Evolutionary conservation across 176 grass and related monocot species (phyloP).

Genomic region (Oryza australiensis): DNA sequence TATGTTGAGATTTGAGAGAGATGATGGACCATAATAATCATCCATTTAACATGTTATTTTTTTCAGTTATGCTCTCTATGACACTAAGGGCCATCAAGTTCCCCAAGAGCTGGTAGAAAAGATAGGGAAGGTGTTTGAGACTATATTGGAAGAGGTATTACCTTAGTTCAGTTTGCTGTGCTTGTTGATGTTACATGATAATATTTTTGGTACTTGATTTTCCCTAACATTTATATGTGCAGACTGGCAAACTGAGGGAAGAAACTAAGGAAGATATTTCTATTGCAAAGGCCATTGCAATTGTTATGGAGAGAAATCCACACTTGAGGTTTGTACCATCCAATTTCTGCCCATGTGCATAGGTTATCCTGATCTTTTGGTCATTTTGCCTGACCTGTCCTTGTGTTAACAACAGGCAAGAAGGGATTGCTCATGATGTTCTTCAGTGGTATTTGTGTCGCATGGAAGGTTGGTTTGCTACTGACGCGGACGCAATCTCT

Average conservation of each 20-base stretch:
- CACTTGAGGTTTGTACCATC: constrained; percentile 64
- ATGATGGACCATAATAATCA: constrained; percentile 4
- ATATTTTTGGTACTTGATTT: constrained; percentile 22
- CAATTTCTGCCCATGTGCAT: constrained; percentile 6
- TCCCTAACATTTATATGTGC: not conserved
- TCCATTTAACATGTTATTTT: constrained; percentile 31
- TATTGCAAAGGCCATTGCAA: constrained; percentile 78
- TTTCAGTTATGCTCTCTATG: constrained; percentile 91
- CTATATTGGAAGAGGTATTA: constrained; percentile 84
- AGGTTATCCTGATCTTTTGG: not conserved
- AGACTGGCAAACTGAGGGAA: constrained; percentile 82
- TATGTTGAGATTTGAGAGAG: constrained; percentile 16
- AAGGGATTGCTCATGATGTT: constrained; percentile 88
- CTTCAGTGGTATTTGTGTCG: constrained; percentile 97
- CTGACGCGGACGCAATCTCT: constrained; percentile 87
- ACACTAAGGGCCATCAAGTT: constrained; percentile 74
- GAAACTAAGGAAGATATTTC: constrained; percentile 80
- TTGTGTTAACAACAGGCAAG: constrained; percentile 58
- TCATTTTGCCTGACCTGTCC: constrained; percentile 26
- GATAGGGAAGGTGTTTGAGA: constrained; percentile 85
- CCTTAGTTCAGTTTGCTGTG: constrained; percentile 3
- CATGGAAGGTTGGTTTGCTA: constrained; percentile 99
- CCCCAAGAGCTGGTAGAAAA: constrained; percentile 82
- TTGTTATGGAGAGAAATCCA: constrained; percentile 76
- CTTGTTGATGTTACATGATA: not conserved